Conservation (phyloP, 495 filamentous ascomycete genomes). For the Penicillium salamii region DNA sequence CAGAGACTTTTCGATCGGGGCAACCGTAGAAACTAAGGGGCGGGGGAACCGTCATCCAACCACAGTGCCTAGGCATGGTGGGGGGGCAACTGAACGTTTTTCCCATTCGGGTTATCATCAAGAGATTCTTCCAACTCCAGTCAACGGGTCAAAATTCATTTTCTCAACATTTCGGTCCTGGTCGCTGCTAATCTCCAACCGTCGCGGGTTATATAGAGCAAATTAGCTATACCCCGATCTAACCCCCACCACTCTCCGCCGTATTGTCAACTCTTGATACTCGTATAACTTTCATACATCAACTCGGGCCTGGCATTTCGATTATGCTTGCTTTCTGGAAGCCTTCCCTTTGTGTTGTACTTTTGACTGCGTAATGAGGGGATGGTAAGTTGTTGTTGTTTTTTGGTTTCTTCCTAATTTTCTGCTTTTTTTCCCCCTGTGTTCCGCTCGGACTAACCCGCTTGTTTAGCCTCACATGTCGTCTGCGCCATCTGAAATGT, state of each 20-base stretch:
- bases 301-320: constrained; percentile 22
- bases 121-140: constrained; percentile 8
- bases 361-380: constrained; percentile 41
- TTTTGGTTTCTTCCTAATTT: no score
- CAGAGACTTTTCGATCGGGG: constrained; percentile 9
- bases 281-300: constrained; percentile 1
- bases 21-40: constrained; percentile 13
- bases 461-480: constrained; percentile 44
- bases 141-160: neutral
- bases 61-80: constrained; percentile 10
- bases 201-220: constrained; percentile 12
- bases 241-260: constrained; percentile 9
- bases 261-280: constrained; percentile 1
- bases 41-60: constrained; percentile 21
- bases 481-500: constrained; percentile 49
- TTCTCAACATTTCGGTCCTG: constrained; percentile 5
- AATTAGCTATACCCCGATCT: constrained; percentile 11
- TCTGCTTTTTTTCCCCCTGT: no score
- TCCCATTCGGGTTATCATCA: neutral
- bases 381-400: constrained; percentile 43
- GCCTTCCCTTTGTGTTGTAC: constrained; percentile 16
- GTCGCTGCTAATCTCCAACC: constrained; percentile 22
- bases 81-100: constrained; percentile 14
- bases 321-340: constrained; percentile 26
- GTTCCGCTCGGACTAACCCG: no score